Percentiles rank a stretch among this genome's conserved stretches.
Conservation (phyloP, 2,329 filamentous ascomycete species). For the Trichoderma koningiopsis region DNA sequence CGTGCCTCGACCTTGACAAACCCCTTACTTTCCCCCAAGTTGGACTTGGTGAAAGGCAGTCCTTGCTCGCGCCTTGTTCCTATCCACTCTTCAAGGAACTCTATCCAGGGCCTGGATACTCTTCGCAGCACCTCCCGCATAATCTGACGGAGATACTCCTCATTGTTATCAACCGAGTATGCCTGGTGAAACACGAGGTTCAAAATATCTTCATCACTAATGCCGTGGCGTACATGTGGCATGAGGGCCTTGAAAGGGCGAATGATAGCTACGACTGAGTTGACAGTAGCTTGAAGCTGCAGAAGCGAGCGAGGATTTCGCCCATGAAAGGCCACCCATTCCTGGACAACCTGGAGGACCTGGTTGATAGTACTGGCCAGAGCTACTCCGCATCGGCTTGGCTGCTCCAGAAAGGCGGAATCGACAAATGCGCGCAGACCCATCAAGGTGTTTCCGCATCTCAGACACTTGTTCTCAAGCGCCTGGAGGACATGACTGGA, state of each 20-base stretch:
- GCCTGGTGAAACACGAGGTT: slow-evolving; percentile 64
- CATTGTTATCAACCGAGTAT: slow-evolving; percentile 64
- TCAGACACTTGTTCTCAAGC: slow-evolving; percentile 50
- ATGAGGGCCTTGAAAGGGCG: slow-evolving; percentile 55
- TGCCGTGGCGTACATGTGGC: slow-evolving; percentile 46
- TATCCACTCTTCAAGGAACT: slow-evolving; percentile 72
- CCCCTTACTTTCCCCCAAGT: slow-evolving; percentile 49
- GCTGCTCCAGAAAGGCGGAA: slow-evolving; percentile 47
- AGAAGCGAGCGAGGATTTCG: slow-evolving; percentile 51
- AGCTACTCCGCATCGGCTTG: slow-evolving; percentile 53
- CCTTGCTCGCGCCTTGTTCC: slow-evolving; percentile 64
- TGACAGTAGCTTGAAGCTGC: slow-evolving; percentile 54
- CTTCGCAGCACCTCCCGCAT: slow-evolving; percentile 67
- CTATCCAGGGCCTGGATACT: slow-evolving; percentile 67
- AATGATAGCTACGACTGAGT: slow-evolving; percentile 52
- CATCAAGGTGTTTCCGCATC: slow-evolving; percentile 51
- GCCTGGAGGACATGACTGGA: slow-evolving; percentile 52
- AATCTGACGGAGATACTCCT: slow-evolving; percentile 62
- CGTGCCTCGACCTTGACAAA: slow-evolving; percentile 63
- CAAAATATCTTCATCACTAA: slow-evolving; percentile 63
- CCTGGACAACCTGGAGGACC: slow-evolving; percentile 52
- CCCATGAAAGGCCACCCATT: slow-evolving; percentile 49
- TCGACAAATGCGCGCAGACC: slow-evolving; percentile 52
- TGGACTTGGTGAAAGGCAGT: slow-evolving; percentile 53
- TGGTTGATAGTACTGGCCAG: slow-evolving; percentile 53